A percentile compares a stretch with the other conserved stretches of the same genome.
These are phyloP conservation scores for Nemophila menziesii DNA, from an alignment of 257 asterid genomes.

Conservation along the genomic window DNA sequence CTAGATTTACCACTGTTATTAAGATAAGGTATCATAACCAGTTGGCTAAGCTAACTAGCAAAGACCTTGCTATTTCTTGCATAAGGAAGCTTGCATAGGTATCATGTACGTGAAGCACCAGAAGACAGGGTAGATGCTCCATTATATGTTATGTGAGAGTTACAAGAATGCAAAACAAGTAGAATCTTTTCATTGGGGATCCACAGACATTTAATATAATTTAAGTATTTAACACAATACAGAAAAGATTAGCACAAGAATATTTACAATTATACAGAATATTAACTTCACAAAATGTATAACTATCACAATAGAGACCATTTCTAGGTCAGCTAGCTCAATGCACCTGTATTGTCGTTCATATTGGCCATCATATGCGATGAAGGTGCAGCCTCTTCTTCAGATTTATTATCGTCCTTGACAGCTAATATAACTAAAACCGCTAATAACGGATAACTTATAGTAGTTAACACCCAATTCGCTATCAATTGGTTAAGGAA, in stretches of 20 bases:
- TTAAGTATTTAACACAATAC: no score
- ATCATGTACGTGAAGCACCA: neutral
- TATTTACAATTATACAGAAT: neutral
- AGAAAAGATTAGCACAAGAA: no score
- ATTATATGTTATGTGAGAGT: no score
- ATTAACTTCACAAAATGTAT: neutral
- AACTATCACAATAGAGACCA: neutral
- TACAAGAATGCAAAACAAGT: no score
- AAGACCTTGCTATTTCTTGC: no score
- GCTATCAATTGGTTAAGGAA: constrained; percentile 22
- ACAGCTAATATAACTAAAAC: constrained; percentile 24
- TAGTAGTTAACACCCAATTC: constrained; percentile 24
- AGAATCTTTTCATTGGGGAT: no score
- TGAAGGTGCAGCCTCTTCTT: constrained; percentile 7
- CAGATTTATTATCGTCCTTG: constrained; percentile 21
- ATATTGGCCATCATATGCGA: constrained; percentile 11
- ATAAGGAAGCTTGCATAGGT: no score
- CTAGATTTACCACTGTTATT: no score
- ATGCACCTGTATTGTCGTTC: neutral
- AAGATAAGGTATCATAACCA: no score
- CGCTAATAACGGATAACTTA: constrained; percentile 28
- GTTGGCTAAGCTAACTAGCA: no score
- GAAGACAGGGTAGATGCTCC: no score
- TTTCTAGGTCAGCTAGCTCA: neutral
- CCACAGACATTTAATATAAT: no score